Evolutionary conservation across 1,139 yeast species (phyloP).

Genomic region (Yueomyces sp.): DNA sequence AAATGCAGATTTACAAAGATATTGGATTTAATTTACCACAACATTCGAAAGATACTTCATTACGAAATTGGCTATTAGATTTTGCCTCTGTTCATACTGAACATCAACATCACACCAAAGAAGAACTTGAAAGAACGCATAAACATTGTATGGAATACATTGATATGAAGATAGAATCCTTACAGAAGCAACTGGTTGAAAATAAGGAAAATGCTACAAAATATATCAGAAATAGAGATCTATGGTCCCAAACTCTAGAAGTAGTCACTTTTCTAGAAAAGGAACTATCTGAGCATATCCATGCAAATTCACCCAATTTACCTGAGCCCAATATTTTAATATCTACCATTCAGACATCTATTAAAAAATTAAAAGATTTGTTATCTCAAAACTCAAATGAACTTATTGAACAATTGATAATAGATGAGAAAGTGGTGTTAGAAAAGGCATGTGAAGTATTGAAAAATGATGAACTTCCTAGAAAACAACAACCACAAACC

Average conservation of each 20-base stretch:
- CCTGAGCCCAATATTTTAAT: not conserved
- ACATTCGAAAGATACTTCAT: not conserved
- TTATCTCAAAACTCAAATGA: not conserved
- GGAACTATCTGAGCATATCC: not conserved
- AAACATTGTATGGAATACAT: slow-evolving; percentile 7
- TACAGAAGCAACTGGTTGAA: slow-evolving; percentile 12
- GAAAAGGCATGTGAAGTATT: not conserved
- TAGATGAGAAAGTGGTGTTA: not conserved
- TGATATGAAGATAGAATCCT: slow-evolving; percentile 8
- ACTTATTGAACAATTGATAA: not conserved
- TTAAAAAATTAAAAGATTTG: not conserved
- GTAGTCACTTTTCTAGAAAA: slow-evolving; percentile 12
- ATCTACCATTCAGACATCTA: not conserved
- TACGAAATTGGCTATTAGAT: slow-evolving; percentile 1
- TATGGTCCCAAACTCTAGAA: slow-evolving; percentile 15
- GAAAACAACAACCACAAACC: not conserved
- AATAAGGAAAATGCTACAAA: slow-evolving; percentile 13
- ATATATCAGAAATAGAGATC: slow-evolving; percentile 7
- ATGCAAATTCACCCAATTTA: too few relatives aligned
- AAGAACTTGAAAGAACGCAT: slow-evolving; percentile 2
- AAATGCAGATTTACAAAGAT: slow-evolving; percentile 8
- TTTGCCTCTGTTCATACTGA: not conserved
- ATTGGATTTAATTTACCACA: slow-evolving; percentile 13
- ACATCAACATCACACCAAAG: not conserved
- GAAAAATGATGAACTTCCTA: not conserved